A percentile compares a stretch with the other conserved stretches of the same genome.
Conservation (phyloP, 768 basidiomycete genomes). For the Leccinum broughii region DNA sequence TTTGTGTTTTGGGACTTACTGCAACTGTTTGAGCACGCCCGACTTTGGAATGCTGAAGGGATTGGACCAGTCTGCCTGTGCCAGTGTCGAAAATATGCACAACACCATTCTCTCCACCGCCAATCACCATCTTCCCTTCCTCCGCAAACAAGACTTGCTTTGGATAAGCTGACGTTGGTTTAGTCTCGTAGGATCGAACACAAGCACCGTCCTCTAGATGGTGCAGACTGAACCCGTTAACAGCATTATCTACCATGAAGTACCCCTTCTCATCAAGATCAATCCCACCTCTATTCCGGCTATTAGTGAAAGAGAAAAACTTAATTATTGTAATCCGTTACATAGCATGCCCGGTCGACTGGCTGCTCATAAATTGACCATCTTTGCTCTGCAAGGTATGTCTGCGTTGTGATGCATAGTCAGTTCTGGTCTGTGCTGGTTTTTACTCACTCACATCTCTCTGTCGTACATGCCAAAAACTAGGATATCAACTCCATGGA, state of each 20-base stretch:
- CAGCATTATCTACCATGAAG: constrained; percentile 4
- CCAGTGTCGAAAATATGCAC: constrained; percentile 3
- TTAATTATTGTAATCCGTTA: not conserved
- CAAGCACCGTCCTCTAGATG: constrained; percentile 6
- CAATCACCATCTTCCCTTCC: not conserved
- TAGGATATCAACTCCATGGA: too few relatives aligned
- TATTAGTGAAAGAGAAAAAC: too few relatives aligned
- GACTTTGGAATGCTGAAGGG: not conserved
- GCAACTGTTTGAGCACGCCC: constrained; percentile 4
- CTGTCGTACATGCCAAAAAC: too few relatives aligned
- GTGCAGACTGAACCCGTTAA: constrained; percentile 2
- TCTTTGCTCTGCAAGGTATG: too few relatives aligned
- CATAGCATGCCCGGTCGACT: not conserved
- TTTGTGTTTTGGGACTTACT: not conserved
- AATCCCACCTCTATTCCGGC: not conserved
- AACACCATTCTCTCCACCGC: constrained; percentile 1
- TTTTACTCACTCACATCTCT: too few relatives aligned
- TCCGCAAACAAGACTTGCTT: constrained; percentile 7
- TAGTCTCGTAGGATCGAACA: constrained; percentile 4
- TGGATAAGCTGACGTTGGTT: constrained; percentile 4
- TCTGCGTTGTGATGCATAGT: too few relatives aligned
- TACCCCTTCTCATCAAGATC: not conserved
- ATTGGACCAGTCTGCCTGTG: not conserved
- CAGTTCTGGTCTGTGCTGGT: too few relatives aligned
- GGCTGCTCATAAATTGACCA: not conserved